A percentile compares a stretch with the other conserved stretches of the same genome.
Conservation (phyloP, 108 stramenopile genomes). For the Phaeodactylum tricornutum region DNA sequence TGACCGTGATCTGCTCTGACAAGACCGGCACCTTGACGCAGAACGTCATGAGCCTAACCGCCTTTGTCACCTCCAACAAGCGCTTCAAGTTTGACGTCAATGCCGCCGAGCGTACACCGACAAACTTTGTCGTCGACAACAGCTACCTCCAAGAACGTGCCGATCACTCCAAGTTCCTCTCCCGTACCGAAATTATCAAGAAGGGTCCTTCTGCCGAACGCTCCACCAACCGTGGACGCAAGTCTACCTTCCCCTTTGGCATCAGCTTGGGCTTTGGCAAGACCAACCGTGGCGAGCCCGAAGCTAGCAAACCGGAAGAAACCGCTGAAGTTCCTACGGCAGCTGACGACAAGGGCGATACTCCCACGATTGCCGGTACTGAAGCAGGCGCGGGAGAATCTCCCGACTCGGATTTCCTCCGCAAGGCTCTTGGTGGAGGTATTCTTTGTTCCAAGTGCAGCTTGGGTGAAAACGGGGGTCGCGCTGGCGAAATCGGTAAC, state of each 20-base stretch:
- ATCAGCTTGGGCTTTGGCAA: constrained; percentile 1
- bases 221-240: constrained; percentile 12
- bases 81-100: constrained; percentile 63
- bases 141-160: constrained; percentile 49
- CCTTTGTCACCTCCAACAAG: constrained; percentile 70
- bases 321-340: constrained; percentile 1
- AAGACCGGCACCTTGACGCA: constrained; percentile 98
- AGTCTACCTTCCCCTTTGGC: constrained; percentile 11
- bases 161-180: constrained; percentile 23
- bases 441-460: constrained; percentile 68
- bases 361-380: constrained; percentile 11
- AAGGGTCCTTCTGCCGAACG: constrained; percentile 18
- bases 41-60: constrained; percentile 85
- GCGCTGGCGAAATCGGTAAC: constrained; percentile 80
- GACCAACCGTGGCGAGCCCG: constrained; percentile 27
- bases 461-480: constrained; percentile 60
- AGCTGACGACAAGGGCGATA: background rate
- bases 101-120: constrained; percentile 33
- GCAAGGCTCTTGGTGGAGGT: constrained; percentile 60
- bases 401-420: constrained; percentile 40
- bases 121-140: constrained; percentile 61
- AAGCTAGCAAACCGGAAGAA: constrained; percentile 3
- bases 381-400: constrained; percentile 47
- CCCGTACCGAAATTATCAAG: constrained; percentile 24
- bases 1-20: constrained; percentile 94